phyloP scores from a whole-genome alignment of 78 protist genomes.

The Dictyostelium capitatum region DNA sequence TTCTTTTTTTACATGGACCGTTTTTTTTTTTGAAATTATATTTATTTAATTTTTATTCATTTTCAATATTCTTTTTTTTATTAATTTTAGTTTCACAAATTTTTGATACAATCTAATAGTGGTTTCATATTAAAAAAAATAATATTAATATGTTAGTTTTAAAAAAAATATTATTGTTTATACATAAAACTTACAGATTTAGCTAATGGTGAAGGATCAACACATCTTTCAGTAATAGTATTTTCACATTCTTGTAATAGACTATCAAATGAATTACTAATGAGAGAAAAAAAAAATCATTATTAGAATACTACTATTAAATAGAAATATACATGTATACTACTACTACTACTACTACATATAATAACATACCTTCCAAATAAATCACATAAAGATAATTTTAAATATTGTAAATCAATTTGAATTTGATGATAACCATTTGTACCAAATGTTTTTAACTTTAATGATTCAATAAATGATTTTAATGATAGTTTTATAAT shows the following conservation, averaged over 20 bases:
- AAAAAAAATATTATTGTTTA: background rate
- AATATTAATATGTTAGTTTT: background rate
- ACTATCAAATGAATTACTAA: conserved; percentile 38
- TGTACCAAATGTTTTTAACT: conserved; percentile 70
- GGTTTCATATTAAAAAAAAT: background rate
- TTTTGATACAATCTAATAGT: conserved; percentile 15
- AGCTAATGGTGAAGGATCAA: conserved; percentile 53
- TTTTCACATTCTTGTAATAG: conserved; percentile 53
- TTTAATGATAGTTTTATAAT: conserved; percentile 36
- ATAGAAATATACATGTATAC: too few species aligned
- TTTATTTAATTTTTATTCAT: conserved; percentile 1
- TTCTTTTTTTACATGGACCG: background rate
- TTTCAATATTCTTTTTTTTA: conserved; percentile 14
- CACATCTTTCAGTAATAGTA: conserved; percentile 49
- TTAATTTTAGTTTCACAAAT: conserved; percentile 1
- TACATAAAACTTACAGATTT: conserved; percentile 33
- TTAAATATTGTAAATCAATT: conserved; percentile 51
- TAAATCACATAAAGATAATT: conserved; percentile 31
- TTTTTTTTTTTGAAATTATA: background rate
- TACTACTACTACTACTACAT: too few species aligned
- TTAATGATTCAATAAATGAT: conserved; percentile 52
- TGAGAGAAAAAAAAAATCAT: background rate
- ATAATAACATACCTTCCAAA: conserved; percentile 15
- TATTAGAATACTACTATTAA: too few species aligned
- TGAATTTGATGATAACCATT: conserved; percentile 75